phyloP scores from a whole-genome alignment of 805 yeast genomes.

The Candida tibetensis region DNA sequence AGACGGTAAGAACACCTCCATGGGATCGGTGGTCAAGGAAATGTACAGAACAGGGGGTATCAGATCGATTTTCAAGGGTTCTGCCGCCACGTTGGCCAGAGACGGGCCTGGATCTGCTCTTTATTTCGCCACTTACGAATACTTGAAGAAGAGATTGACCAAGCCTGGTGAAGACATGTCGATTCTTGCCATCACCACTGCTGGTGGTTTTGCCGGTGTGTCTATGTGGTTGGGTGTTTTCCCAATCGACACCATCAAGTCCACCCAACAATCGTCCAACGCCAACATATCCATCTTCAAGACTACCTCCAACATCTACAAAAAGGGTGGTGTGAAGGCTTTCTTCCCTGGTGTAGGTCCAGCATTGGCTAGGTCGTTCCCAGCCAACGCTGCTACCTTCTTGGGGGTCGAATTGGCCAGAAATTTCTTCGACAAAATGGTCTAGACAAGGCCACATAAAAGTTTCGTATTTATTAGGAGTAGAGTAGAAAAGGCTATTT shows the following conservation, averaged over 20 bases:
- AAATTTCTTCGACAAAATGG: constrained; percentile 36
- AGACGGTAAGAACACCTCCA: constrained; percentile 45
- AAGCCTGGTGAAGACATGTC: constrained; percentile 58
- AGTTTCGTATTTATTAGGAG: constrained; percentile 9
- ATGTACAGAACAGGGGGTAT: constrained; percentile 80
- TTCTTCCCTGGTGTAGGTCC: constrained; percentile 98
- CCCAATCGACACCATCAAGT: constrained; percentile 94
- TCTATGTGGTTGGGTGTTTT: constrained; percentile 96
- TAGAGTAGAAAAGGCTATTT: no score
- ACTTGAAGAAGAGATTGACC: constrained; percentile 62
- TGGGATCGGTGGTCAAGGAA: constrained; percentile 59
- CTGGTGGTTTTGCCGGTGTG: constrained; percentile 96
- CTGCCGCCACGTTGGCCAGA: constrained; percentile 87
- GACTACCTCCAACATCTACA: constrained; percentile 68
- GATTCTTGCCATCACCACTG: constrained; percentile 71
- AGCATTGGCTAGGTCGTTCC: constrained; percentile 90
- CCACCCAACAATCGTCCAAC: constrained; percentile 69
- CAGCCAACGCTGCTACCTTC: constrained; percentile 99
- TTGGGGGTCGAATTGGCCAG: constrained; percentile 87
- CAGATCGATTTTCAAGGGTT: constrained; percentile 83
- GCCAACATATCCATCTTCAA: constrained; percentile 52
- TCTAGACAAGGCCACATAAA: no score
- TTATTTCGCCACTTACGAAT: constrained; percentile 93
- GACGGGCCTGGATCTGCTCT: constrained; percentile 98
- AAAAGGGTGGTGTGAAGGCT: constrained; percentile 78